Base-by-base conservation (phyloP, 2,329 filamentous ascomycete species). In the Clonostachys rosea region DNA sequence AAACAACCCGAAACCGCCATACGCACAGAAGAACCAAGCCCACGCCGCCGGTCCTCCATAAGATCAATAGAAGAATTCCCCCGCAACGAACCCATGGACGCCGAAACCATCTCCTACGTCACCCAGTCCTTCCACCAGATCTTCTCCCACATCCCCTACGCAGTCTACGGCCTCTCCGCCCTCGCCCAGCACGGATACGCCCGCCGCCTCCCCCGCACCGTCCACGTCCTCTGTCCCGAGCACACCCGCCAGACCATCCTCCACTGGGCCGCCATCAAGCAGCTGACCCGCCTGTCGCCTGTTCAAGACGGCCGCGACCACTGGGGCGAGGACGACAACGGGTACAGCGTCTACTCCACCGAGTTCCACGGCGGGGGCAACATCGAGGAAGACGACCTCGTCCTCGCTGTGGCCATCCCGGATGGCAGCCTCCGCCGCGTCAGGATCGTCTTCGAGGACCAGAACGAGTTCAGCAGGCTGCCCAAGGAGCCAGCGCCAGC, bases 71-170 rank as follows among this genome's bases (percentile, higher is more conserved):
- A 30, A 30, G 24, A 30, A 3, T 10, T 30, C 24, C 24, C 24
- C 2, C 24, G 8, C 3, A 30, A 42, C 14, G 16, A 18, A 6
- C 16, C 40, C 14, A 65, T 70, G 53, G 54, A 47, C 34, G 52
- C 44, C 2, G 47, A 49, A n/a, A 58, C 57, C 42, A 60, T 75
- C 9, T 49, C 47, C 12, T 61, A 69, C 42, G 55, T 76, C 30
- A 65, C 41, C 12, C 52, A 56, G 20, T 54, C 58, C n/a, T 54
- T 79, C 40, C 63, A 70, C 48, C 43, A 44, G 1, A 58, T 64
- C 5, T 64, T 80, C 17, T 52, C 56, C 16, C 68, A 75, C 55
- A 63, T 74, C 2, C 68, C 64, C 17, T 78, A 76, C 55, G 69
- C 69, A 11, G 64, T 80, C 40, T 66, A 61, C 52, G 76, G 76